Evolutionary conservation across 1,284 basidiomycete genomes (phyloP), one percentile per base, ranked within the genome.

Genomic region (Leccinum pallidistipes): DNA sequence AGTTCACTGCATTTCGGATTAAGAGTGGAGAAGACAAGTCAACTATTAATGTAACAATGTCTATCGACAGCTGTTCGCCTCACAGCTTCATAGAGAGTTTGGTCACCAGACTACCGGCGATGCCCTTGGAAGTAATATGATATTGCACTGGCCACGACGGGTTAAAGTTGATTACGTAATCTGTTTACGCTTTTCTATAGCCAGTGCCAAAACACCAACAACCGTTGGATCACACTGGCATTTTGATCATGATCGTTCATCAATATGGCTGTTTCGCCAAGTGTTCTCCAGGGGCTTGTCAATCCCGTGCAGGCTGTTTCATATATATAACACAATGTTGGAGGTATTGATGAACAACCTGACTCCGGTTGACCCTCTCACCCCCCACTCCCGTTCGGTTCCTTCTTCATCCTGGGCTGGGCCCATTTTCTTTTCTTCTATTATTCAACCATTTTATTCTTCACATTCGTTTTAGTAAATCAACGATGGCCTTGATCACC

Each of bases 401-500:
- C 58, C 40, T 57, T 57, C n/a, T 45, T 58, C 52, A 0, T 57
- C 50, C 10, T 40, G 71, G 69, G 69, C 69, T 59, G 68, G 68
- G 32, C 5, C 64, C 69, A 58, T 2, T 36, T 6, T 12, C 43
- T 56, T 54, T 47, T 45, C 4, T 56, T 16, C 43, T 32, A 16
- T 45, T 56, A 6, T 56, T 56, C 29, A 27, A 16, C 36, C 21
- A 14, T 49, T n/a, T 18, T 58, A 11, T 61, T 54, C n/a, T 52
- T 24, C 36, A 45, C 31, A 8, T 31, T 61, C 36, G 11, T 62
- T 64, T 55, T 21, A 8, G 11, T 67, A 32, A 56, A 43, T 38
- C 40, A 21, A 31, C 45, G 18, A 71, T 68, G 69, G 55, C 62
- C 10, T 55, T 63, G 34, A 54, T 74, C 38, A 71, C 70, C 27